A percentile compares a stretch with the other conserved stretches of the same genome.
phyloP scores from a whole-genome alignment of 352 stramenopile species.

The Pythium rhizo-oryzae region DNA sequence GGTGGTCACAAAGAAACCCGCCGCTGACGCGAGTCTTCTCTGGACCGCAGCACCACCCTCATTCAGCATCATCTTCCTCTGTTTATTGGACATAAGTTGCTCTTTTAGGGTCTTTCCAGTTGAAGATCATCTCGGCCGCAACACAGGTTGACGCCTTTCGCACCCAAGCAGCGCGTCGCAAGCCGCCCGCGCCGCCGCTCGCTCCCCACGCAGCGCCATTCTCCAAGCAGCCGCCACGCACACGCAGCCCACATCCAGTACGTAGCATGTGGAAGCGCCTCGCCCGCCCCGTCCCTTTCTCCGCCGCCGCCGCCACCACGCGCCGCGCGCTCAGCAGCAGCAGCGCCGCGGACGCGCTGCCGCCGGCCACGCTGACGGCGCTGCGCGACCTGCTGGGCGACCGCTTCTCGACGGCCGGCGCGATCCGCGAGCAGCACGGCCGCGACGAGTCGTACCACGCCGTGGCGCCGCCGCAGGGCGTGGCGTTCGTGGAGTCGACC shows the following conservation, averaged over 20 bases:
- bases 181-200: not conserved
- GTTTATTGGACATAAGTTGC: not conserved
- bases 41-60: not conserved
- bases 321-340: constrained; percentile 16
- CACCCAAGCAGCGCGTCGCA: constrained; percentile 3
- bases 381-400: constrained; percentile 66
- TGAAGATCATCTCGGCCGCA: not conserved
- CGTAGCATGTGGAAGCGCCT: constrained; percentile 21
- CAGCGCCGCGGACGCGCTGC: constrained; percentile 15
- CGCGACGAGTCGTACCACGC: constrained; percentile 93
- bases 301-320: not conserved
- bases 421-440: constrained; percentile 85
- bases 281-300: not conserved
- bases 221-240: not conserved
- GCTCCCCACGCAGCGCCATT: not conserved
- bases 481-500: constrained; percentile 86
- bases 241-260: not conserved
- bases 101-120: not conserved
- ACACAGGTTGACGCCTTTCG: not conserved
- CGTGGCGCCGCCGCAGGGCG: constrained; percentile 76
- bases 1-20: constrained; percentile 10
- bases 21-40: not conserved
- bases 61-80: not conserved
- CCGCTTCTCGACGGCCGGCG: constrained; percentile 66
- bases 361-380: constrained; percentile 50